phyloP scores from a whole-genome alignment of 83 land plant genomes.

The Larix sibirica region DNA sequence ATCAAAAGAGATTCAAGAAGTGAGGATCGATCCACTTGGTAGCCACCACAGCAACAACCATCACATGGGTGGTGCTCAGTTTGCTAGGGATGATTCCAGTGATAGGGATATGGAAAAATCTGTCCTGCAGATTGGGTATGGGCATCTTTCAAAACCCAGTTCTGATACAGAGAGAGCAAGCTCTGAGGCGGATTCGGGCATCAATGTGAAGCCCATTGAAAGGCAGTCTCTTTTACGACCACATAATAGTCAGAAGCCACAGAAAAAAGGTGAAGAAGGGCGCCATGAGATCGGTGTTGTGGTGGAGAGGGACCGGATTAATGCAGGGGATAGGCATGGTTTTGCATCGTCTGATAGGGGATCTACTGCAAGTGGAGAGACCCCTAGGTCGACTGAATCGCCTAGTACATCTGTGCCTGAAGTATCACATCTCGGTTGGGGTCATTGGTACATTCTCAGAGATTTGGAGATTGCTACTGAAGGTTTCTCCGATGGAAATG shows the following conservation, averaged over 20 bases:
- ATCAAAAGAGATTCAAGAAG: slow-evolving; percentile 27
- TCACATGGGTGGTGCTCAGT: not conserved
- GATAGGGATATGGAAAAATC: slow-evolving; percentile 21
- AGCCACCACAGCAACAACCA: not conserved
- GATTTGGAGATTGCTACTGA: slow-evolving; percentile 69
- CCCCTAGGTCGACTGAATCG: slow-evolving; percentile 21
- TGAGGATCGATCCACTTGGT: slow-evolving; percentile 9
- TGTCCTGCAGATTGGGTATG: slow-evolving; percentile 16
- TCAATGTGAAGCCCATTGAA: not conserved
- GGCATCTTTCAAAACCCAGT: slow-evolving; percentile 1
- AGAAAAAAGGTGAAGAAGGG: not conserved
- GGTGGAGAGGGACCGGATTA: not conserved
- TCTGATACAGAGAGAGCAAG: not conserved
- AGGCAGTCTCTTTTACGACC: not conserved
- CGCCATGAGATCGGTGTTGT: not conserved
- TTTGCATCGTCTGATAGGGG: slow-evolving; percentile 8
- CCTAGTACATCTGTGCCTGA: slow-evolving; percentile 74
- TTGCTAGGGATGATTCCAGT: slow-evolving; percentile 13
- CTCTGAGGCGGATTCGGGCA: slow-evolving; percentile 3
- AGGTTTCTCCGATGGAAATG: slow-evolving; percentile 61
- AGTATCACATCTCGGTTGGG: slow-evolving; percentile 81
- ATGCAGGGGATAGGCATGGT: not conserved
- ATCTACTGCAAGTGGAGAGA: slow-evolving; percentile 17
- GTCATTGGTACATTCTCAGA: slow-evolving; percentile 81
- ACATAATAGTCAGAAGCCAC: not conserved